Evolutionary conservation across 164 flowering plant species (phyloP).

Genomic region (Vitis amurensis): DNA sequence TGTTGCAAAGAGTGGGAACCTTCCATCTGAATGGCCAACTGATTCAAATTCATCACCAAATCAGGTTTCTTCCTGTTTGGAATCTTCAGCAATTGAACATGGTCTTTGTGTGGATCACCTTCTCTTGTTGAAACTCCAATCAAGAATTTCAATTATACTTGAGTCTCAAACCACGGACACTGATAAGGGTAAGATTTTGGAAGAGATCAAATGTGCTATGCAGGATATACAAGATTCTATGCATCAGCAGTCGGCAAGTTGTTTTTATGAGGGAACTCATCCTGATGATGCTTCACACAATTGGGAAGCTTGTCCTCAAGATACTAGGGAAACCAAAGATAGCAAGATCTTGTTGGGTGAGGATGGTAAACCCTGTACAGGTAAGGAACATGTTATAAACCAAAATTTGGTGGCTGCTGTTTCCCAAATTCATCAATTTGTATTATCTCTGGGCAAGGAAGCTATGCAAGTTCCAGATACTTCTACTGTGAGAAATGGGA

Average conservation of each 20-base stretch:
- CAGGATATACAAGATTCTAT: slow-evolving; percentile 43
- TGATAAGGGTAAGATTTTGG: slow-evolving; percentile 39
- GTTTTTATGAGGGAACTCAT: slow-evolving; percentile 31
- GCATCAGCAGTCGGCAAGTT: slow-evolving; percentile 29
- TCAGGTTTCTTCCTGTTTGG: slow-evolving; percentile 16
- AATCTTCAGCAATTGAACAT: slow-evolving; percentile 9
- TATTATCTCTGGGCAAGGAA: slow-evolving; percentile 68
- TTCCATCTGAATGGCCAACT: slow-evolving; percentile 21
- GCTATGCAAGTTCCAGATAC: slow-evolving; percentile 38
- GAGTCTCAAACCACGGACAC: slow-evolving; percentile 37
- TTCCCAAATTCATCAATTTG: slow-evolving; percentile 69
- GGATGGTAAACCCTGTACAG: slow-evolving; percentile 21
- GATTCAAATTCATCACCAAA: slow-evolving; percentile 10
- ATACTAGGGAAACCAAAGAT: slow-evolving; percentile 28
- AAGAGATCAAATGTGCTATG: slow-evolving; percentile 49
- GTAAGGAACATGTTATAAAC: slow-evolving; percentile 13
- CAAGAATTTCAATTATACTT: slow-evolving; percentile 37
- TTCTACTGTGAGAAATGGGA: slow-evolving; percentile 36
- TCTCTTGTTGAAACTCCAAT: slow-evolving; percentile 31
- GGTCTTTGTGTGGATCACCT: slow-evolving; percentile 19
- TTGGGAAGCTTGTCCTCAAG: slow-evolving; percentile 29
- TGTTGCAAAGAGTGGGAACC: slow-evolving; percentile 19
- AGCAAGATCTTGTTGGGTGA: slow-evolving; percentile 24
- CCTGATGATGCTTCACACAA: slow-evolving; percentile 26
- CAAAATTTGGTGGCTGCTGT: slow-evolving; percentile 53